Evolutionary conservation across 1,139 yeast species (phyloP).

Genomic region (Suhomyces kunorum): DNA sequence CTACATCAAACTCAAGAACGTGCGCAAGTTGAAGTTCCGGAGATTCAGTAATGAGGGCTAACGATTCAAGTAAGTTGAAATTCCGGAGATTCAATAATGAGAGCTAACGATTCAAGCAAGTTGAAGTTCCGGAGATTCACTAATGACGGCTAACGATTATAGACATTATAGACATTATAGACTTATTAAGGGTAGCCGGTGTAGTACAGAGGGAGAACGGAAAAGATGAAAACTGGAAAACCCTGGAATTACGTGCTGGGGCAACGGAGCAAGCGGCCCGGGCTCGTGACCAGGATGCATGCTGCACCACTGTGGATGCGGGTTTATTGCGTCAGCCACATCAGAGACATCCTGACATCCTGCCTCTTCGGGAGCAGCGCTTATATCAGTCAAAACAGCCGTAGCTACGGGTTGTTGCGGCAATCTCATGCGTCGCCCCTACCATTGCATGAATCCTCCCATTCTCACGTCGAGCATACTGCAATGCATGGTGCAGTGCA

Average conservation of each 20-base stretch:
- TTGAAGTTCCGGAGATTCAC: constrained; percentile 24
- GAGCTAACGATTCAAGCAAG: constrained; percentile 15
- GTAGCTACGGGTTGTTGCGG: no score
- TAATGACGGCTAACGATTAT: constrained; percentile 15
- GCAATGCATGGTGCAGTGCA: not conserved
- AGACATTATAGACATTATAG: constrained; percentile 2
- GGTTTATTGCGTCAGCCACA: no score
- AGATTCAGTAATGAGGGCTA: constrained; percentile 21
- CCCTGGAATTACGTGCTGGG: no score
- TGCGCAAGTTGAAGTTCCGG: constrained; percentile 22
- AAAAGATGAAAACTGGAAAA: not conserved
- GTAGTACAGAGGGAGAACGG: not conserved
- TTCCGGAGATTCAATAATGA: constrained; percentile 23
- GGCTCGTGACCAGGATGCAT: no score
- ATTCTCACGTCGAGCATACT: not conserved
- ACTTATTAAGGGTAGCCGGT: not conserved
- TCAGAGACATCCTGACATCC: no score
- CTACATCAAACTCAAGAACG: constrained; percentile 23
- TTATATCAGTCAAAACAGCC: no score
- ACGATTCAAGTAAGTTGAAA: constrained; percentile 19
- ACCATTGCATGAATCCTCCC: no score
- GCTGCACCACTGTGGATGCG: no score
- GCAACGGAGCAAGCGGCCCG: no score
- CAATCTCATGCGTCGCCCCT: no score
- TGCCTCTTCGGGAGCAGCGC: no score